Evolutionary conservation across 2,329 filamentous ascomycete genomes (phyloP).

Genomic region (Rhinocladiella similis): DNA sequence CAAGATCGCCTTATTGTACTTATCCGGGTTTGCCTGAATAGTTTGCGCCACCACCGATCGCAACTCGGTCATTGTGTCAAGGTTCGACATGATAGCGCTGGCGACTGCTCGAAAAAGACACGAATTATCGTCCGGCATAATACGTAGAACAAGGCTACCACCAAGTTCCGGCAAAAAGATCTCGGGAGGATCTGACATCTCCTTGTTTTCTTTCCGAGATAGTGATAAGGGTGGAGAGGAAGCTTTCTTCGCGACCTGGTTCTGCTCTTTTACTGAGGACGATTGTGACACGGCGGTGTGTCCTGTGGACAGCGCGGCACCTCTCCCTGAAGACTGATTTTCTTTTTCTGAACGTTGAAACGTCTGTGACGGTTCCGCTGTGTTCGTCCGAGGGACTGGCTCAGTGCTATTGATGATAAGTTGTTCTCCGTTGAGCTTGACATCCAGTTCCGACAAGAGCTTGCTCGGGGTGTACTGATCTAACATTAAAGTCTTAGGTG

Average conservation of each 20-base stretch:
- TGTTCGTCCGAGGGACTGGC: conserved; percentile 28
- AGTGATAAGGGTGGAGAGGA: conserved; percentile 35
- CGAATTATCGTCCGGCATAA: conserved; percentile 96
- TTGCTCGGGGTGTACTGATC: conserved; percentile 52
- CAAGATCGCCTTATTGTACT: conserved; percentile 75
- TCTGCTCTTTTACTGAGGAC: neutral
- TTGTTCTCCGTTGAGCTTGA: conserved; percentile 68
- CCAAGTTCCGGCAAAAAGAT: conserved; percentile 57
- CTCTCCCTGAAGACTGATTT: conserved; percentile 10
- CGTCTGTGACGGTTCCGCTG: conserved; percentile 10
- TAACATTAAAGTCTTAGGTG: conserved; percentile 68
- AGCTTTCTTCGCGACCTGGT: conserved; percentile 10
- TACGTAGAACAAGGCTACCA: conserved; percentile 69
- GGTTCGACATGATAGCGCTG: conserved; percentile 68
- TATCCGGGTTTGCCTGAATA: conserved; percentile 70
- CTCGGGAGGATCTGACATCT: conserved; percentile 62
- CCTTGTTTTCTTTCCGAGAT: conserved; percentile 42
- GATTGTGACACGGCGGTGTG: neutral
- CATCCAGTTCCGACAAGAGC: conserved; percentile 55
- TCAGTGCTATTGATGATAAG: conserved; percentile 61
- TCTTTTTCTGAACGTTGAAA: neutral
- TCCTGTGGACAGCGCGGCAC: conserved; percentile 4
- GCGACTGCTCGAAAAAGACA: conserved; percentile 92
- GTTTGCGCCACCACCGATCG: conserved; percentile 75
- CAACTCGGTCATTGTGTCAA: conserved; percentile 70